These are phyloP conservation scores for Crithidia brevicula DNA, from an alignment of 208 protist genomes.

Conservation along the genomic window DNA sequence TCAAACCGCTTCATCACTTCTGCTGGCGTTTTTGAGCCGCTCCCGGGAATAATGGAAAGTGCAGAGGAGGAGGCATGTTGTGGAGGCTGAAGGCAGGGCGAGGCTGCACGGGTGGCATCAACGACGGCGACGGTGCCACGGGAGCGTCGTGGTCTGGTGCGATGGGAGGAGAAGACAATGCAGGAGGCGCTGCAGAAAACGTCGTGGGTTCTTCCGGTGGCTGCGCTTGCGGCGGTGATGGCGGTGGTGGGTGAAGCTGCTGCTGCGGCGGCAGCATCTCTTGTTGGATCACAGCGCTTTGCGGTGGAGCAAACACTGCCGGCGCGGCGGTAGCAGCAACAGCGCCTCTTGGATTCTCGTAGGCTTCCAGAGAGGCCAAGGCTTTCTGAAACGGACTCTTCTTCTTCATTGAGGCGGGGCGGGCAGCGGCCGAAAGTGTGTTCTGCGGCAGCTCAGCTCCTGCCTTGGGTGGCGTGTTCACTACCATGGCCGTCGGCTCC, in stretches of 20 bases:
- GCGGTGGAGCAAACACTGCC: too few relatives aligned
- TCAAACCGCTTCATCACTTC: not conserved
- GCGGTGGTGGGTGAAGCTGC: not conserved
- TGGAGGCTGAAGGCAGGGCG: not conserved
- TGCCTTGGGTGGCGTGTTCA: too few relatives aligned
- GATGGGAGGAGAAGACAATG: too few relatives aligned
- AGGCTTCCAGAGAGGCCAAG: conserved; percentile 5
- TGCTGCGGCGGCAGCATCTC: not conserved
- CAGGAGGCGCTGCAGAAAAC: too few relatives aligned
- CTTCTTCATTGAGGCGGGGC: not conserved
- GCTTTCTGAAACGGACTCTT: conserved; percentile 1
- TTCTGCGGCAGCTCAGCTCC: too few relatives aligned
- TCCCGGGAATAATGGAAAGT: conserved; percentile 56
- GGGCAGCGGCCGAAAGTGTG: too few relatives aligned
- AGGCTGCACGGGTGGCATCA: not conserved
- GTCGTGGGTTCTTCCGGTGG: too few relatives aligned
- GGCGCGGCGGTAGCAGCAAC: not conserved
- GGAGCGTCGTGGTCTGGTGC: too few relatives aligned
- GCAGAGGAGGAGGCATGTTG: conserved; percentile 56
- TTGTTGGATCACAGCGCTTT: not conserved
- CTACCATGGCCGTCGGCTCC: too few relatives aligned
- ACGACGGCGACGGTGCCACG: too few relatives aligned
- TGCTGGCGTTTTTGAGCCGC: conserved; percentile 17
- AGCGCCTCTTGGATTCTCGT: not conserved
- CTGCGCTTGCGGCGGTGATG: not conserved